phyloP scores from a whole-genome alignment of 306 rosid species.

The Cotoneaster glaucophyllus region DNA sequence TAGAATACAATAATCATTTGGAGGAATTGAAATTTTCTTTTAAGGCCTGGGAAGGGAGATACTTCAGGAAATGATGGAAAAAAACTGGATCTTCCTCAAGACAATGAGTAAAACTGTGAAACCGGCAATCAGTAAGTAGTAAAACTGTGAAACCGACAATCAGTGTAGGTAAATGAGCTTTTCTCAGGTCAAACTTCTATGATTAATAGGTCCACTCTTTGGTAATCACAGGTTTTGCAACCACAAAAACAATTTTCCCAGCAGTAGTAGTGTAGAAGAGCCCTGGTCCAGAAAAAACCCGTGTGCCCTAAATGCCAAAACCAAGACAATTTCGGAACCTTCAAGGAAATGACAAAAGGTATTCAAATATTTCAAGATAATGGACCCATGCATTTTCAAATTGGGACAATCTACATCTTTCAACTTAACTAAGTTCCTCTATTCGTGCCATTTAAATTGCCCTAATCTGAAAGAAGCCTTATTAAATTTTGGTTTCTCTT shows the following conservation, averaged over 20 bases:
- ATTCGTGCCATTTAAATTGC: neutral
- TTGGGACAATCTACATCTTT: neutral
- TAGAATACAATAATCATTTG: neutral
- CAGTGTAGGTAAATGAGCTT: neutral
- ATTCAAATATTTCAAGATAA: neutral
- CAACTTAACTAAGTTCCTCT: neutral
- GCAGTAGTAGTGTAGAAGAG: neutral
- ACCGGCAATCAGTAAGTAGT: neutral
- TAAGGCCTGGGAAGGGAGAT: neutral
- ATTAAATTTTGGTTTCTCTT: neutral
- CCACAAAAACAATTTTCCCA: neutral
- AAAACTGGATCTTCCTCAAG: neutral
- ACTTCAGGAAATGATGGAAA: neutral
- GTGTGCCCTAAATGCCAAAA: neutral
- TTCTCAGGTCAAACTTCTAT: neutral
- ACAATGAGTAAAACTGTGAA: neutral
- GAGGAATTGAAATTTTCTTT: neutral
- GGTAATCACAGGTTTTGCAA: neutral
- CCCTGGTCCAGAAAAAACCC: neutral
- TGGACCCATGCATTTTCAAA: conserved; percentile 26
- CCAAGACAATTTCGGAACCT: neutral
- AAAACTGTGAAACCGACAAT: neutral
- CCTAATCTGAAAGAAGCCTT: neutral
- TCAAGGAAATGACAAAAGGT: neutral
- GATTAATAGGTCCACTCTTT: neutral